Percentiles rank a stretch among this genome's conserved stretches.
Conservation (phyloP, 139 green algal species). For the Yamagishiella unicocca region DNA sequence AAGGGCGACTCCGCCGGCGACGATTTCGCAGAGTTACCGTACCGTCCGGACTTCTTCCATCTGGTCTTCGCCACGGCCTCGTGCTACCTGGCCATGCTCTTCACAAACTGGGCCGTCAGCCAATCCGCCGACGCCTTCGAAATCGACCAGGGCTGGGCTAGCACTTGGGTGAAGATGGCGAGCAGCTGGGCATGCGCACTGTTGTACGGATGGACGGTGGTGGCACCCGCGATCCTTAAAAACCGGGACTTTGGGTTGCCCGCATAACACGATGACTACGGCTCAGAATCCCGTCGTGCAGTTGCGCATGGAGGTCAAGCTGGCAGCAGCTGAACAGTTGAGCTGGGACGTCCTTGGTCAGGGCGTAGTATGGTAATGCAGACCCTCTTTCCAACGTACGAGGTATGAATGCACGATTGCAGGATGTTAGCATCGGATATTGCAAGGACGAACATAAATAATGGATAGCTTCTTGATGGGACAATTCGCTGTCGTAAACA, state of each 20-base stretch:
- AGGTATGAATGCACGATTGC: no score
- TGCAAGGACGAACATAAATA: no score
- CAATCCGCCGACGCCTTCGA: slow-evolving; percentile 47
- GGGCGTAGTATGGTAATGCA: no score
- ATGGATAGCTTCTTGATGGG: no score
- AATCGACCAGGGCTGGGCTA: slow-evolving; percentile 74
- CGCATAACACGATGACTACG: neutral
- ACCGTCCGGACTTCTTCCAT: slow-evolving; percentile 87
- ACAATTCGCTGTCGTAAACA: no score
- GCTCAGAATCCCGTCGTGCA: no score
- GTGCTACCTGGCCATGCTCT: slow-evolving; percentile 42
- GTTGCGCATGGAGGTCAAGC: no score
- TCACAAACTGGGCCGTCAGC: slow-evolving; percentile 44
- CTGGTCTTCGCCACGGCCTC: slow-evolving; percentile 46
- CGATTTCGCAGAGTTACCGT: slow-evolving; percentile 61
- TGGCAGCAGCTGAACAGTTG: no score
- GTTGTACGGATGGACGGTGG: slow-evolving; percentile 88
- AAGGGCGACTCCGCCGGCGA: neutral
- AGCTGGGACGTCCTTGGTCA: no score
- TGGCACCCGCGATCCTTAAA: slow-evolving; percentile 74
- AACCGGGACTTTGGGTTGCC: slow-evolving; percentile 73
- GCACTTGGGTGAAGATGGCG: slow-evolving; percentile 86
- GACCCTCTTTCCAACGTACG: no score
- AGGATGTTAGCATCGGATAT: no score
- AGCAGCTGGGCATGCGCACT: slow-evolving; percentile 80